phyloP scores from a whole-genome alignment of 176 grass and related monocot genomes.

The Puya raimondii region DNA sequence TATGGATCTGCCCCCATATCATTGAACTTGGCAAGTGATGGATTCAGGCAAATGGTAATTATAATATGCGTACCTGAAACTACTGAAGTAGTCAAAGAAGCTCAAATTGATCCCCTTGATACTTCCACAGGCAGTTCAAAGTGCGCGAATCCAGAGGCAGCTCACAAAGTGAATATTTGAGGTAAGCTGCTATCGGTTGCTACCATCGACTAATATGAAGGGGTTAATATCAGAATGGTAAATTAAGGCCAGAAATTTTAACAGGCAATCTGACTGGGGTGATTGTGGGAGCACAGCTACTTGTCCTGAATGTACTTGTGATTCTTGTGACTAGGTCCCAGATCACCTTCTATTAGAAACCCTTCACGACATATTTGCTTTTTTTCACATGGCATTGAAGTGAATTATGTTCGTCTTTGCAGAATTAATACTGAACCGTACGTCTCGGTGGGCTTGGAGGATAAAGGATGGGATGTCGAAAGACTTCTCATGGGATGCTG shows the following conservation, averaged over 20 bases:
- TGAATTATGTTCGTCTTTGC: slow-evolving; percentile 13
- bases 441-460: slow-evolving; percentile 18
- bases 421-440: slow-evolving; percentile 35
- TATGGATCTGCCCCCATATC: slow-evolving; percentile 37
- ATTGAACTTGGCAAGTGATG: slow-evolving; percentile 23
- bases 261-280: slow-evolving; percentile 27
- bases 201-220: neutral
- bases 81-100: neutral
- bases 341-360: too few species aligned
- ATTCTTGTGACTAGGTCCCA: neutral
- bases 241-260: slow-evolving; percentile 13
- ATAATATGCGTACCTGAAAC: neutral
- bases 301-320: neutral
- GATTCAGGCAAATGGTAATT: slow-evolving; percentile 25
- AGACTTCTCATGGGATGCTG: slow-evolving; percentile 33
- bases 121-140: slow-evolving; percentile 10
- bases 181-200: neutral
- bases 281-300: slow-evolving; percentile 9
- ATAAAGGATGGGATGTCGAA: slow-evolving; percentile 42
- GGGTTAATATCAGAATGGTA: neutral
- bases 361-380: too few species aligned
- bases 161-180: neutral
- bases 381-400: slow-evolving; percentile 8
- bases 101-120: neutral
- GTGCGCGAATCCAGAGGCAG: slow-evolving; percentile 3